Base-by-base conservation (phyloP, 1,284 basidiomycete species). In the Agroathelia rolfsii region DNA sequence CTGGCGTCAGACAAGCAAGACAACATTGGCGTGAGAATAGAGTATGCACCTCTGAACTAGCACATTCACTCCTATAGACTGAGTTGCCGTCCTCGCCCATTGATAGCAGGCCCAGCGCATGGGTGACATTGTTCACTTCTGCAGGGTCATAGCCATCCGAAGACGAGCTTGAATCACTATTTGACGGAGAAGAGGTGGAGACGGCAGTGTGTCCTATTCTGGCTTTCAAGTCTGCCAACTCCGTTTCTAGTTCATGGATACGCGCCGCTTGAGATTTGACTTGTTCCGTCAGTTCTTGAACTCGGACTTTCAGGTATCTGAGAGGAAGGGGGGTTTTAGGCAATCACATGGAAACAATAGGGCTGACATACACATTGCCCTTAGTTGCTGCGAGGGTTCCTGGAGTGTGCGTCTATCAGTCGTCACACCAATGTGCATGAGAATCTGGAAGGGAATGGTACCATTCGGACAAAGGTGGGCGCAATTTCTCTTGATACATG, bases 211-310 rank as follows among this genome's bases (percentile, higher is more conserved):
- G 35, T 35, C 28, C 23, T 50, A 42, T 24, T 62, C 56, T 6
- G 18, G 26, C 17, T 17, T 40, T 22, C 44, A 47, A 20, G 42
- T 35, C 33, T 61, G 55, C 54, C 3, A 81, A 49, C 2, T 72
- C 67, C 1, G 56, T 49, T 37, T 76, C 66, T 4, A 85, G 60
- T 41, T 79, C 75, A 20, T 64, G 62, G 23, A 77, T 66, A 8
- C 69, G 58, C 22, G 65, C 56, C 0, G 52, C 55, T 40, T 68
- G 50, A 4, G 46, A 38, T 36, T 62, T 65, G 27, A 68, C 64
- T 47, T 69, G 58, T 25, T 65, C 62, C 6, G 59, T 50, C 4
- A 71, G 53, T 32, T 49, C 57, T 40, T 68, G 58, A 4, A 61
- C 61, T 41, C 63, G 66, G 3, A 58, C 62, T 54, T 64, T 61